phyloP scores from a whole-genome alignment of 139 green algal genomes.

The Chlamydomonas incerta region DNA sequence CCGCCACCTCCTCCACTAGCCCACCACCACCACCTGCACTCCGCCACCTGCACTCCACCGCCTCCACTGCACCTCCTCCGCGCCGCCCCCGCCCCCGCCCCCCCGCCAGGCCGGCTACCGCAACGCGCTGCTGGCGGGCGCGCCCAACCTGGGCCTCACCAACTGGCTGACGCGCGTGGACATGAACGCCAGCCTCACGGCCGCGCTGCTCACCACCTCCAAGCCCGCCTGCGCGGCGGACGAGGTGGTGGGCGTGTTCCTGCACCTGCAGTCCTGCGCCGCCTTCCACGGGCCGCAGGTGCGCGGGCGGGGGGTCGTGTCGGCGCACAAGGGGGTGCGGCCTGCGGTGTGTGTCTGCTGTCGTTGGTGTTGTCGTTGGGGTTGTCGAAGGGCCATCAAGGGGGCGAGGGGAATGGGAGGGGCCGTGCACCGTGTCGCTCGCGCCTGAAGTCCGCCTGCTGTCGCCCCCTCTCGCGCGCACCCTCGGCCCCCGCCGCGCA shows the following conservation, averaged over 20 bases:
- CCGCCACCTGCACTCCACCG: too few species aligned
- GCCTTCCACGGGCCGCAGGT: constrained; percentile 20
- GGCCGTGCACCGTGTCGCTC: too few species aligned
- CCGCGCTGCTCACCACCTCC: neutral
- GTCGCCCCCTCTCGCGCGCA: too few species aligned
- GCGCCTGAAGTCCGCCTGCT: too few species aligned
- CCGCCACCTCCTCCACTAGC: too few species aligned
- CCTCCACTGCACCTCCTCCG: neutral
- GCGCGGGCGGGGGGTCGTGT: neutral
- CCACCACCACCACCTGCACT: too few species aligned
- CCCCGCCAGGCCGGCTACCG: neutral
- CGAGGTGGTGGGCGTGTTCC: constrained; percentile 21
- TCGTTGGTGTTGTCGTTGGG: too few species aligned
- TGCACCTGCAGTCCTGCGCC: constrained; percentile 25
- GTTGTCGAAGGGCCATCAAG: neutral
- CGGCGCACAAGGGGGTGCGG: neutral
- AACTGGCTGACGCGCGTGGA: constrained; percentile 12
- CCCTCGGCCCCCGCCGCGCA: too few species aligned
- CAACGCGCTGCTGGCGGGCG: constrained; percentile 1
- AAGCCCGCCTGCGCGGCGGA: neutral
- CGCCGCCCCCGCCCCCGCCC: too few species aligned
- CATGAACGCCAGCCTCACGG: neutral
- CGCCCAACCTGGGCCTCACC: constrained; percentile 19
- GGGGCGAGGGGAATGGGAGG: neutral
- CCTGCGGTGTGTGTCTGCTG: too few species aligned